phyloP scores from a whole-genome alignment of 257 asterid genomes.

The Voacanga thouarsii region DNA sequence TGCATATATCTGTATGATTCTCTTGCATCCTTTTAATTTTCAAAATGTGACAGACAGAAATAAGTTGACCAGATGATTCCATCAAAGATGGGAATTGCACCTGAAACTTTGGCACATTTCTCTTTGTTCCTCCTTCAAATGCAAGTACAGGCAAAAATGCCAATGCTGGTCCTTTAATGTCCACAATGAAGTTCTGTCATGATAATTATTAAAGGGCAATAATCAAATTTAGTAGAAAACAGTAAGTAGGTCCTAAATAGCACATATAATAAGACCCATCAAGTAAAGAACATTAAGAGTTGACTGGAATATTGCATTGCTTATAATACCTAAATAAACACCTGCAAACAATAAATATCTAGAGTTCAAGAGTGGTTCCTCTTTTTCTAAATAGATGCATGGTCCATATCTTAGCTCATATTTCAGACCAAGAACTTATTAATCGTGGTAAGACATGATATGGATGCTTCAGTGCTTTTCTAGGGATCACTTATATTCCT shows the following conservation, averaged over 20 bases:
- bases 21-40: neutral
- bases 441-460: neutral
- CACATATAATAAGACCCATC: neutral
- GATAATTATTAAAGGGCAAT: constrained; percentile 1
- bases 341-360: neutral
- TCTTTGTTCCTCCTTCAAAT: constrained; percentile 95
- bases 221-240: constrained; percentile 2
- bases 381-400: neutral
- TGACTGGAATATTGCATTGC: neutral
- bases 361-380: neutral
- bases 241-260: neutral
- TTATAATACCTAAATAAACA: neutral
- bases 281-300: neutral
- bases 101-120: constrained; percentile 95
- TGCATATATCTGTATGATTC: neutral
- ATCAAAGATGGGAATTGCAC: constrained; percentile 27
- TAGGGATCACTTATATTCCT: neutral
- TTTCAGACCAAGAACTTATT: neutral
- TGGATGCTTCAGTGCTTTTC: no score
- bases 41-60: neutral
- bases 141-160: constrained; percentile 90
- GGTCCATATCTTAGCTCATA: neutral
- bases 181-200: constrained; percentile 78
- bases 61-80: neutral
- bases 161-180: constrained; percentile 78